Base-by-base conservation (phyloP, 768 basidiomycete species). In the Hydnomerulius pinastri region DNA sequence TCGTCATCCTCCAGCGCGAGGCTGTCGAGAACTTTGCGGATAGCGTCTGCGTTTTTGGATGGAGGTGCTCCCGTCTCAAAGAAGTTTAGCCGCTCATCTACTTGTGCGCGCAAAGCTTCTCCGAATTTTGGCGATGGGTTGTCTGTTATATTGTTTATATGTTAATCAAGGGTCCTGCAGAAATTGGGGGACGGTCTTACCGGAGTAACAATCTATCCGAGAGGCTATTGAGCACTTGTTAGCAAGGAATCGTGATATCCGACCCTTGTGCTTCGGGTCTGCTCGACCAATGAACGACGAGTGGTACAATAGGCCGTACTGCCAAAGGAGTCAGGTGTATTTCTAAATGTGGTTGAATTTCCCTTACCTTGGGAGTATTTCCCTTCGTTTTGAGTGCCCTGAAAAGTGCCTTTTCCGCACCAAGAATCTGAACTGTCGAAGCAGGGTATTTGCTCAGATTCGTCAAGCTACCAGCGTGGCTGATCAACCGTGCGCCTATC, bases 211-310 rank as follows among this genome's bases (percentile, higher is more conserved):
- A 68, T 98, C 96, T 71, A 98, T 98, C 47, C 96, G 81, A 13
- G 92, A 90, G 2, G 96, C 96, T 59, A 98, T 98, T 48, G 94
- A 95, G 65, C 92, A 94, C 72, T 98, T 98, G 80, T 98, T 98
- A 32, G 96, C 96, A 7, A 98, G 78, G 82, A 98, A 98, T n/a
- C 96, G 87, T 4, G 95, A 97, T 65, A 98, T 98, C 48, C 96
- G 87, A 9, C 96, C 96, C 77, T 98, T 98, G 78, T 90, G 84
- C 71, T 94, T 96, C 36, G 92, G 80, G 15, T 86, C 91, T 4
- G 96, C 96, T 37, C 94, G 90, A 10, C 93, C 94, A 67, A 98
- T 98, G 76, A 97, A 98, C 2, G 93, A 79, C 17, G 94, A 95
- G 73, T 98, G 94, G 71, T 95, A 98, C 58, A 98, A 79, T n/a